phyloP scores from a whole-genome alignment of 768 basidiomycete species.

The Pisolithus marmoratus region DNA sequence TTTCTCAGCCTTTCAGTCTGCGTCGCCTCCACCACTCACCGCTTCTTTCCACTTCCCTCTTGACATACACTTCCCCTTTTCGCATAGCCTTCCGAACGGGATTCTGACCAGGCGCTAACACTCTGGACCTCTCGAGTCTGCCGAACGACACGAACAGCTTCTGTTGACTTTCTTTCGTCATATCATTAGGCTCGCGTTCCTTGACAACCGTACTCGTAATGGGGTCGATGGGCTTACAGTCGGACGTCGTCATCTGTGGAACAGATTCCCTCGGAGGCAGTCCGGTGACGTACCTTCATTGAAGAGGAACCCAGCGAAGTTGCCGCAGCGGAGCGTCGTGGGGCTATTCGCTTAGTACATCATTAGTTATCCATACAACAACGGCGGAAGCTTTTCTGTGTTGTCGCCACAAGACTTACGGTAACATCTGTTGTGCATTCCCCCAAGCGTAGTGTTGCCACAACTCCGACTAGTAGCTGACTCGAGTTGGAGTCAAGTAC shows the following conservation, averaged over 20 bases:
- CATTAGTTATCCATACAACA: not conserved
- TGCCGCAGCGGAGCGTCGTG: conserved; percentile 87
- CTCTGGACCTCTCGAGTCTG: conserved; percentile 73
- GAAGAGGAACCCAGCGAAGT: conserved; percentile 92
- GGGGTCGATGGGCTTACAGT: conserved; percentile 60
- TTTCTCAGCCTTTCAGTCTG: no score
- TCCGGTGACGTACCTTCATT: conserved; percentile 71
- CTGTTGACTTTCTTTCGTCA: conserved; percentile 97
- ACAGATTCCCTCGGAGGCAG: conserved; percentile 35
- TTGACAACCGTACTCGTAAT: conserved; percentile 72
- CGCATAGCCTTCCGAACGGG: conserved; percentile 69
- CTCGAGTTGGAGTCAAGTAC: no score
- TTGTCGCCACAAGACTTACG: conserved; percentile 31
- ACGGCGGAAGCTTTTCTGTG: not conserved
- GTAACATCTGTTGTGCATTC: conserved; percentile 85
- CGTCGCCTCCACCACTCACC: no score
- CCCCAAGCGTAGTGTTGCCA: no score
- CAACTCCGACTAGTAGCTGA: no score
- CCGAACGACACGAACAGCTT: conserved; percentile 92
- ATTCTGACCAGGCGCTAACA: conserved; percentile 58
- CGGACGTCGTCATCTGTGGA: conserved; percentile 28
- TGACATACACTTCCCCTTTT: no score
- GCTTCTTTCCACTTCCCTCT: no score
- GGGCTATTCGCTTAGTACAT: conserved; percentile 54
- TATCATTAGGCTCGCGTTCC: conserved; percentile 40